A percentile compares a stretch with the other conserved stretches of the same genome.
phyloP scores from a whole-genome alignment of 371 early-diverging fungal species.

The Sporodiniella umbellata region DNA sequence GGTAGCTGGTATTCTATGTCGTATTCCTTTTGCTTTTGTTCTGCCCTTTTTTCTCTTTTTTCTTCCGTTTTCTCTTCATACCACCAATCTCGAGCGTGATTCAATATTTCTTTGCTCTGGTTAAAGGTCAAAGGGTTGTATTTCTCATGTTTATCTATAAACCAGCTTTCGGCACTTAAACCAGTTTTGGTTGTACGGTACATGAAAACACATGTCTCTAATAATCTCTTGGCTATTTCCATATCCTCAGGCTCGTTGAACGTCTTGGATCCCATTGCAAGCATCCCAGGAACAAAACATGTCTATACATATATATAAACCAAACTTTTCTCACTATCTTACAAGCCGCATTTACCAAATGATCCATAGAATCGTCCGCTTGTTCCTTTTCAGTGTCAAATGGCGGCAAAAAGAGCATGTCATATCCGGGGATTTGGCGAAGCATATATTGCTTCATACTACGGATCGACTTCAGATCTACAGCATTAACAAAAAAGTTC shows the following conservation, averaged over 20 bases:
- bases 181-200: conserved; percentile 51
- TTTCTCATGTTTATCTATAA: conserved; percentile 16
- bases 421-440: conserved; percentile 34
- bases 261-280: conserved; percentile 55
- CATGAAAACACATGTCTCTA: conserved; percentile 57
- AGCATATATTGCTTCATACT: conserved; percentile 54
- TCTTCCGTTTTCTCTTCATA: conserved; percentile 4
- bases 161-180: conserved; percentile 52
- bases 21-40: conserved; percentile 2
- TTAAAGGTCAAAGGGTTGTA: conserved; percentile 33
- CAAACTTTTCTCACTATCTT: not conserved
- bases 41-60: not conserved
- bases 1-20: conserved; percentile 11
- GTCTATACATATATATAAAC: conserved; percentile 21
- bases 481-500: not conserved
- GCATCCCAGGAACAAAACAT: conserved; percentile 69
- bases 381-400: conserved; percentile 24
- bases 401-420: conserved; percentile 43
- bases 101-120: conserved; percentile 15
- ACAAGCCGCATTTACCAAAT: conserved; percentile 29
- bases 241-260: conserved; percentile 41
- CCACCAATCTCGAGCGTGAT: conserved; percentile 31
- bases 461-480: conserved; percentile 46
- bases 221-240: conserved; percentile 42
- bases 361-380: conserved; percentile 46